These are phyloP conservation scores for Cryphonectria nitschkei DNA, from an alignment of 2,329 filamentous ascomycete species.

Conservation along the genomic window DNA sequence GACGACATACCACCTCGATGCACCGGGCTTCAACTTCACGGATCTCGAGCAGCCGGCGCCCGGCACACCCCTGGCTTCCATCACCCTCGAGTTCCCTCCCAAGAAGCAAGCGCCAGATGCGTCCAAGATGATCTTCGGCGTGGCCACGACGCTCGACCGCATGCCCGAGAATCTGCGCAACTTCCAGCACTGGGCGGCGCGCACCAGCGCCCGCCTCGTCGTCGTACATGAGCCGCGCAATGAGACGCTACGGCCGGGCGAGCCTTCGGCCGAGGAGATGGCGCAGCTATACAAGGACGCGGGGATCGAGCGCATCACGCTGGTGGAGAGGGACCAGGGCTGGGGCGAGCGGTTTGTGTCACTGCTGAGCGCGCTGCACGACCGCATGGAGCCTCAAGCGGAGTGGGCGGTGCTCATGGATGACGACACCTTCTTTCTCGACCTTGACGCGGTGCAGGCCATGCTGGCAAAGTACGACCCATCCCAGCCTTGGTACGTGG, in stretches of 20 bases:
- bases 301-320: constrained; percentile 17
- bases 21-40: constrained; percentile 20
- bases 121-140: constrained; percentile 29
- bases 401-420: constrained; percentile 48
- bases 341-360: constrained; percentile 27
- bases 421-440: constrained; percentile 50
- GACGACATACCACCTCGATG: constrained; percentile 19
- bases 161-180: constrained; percentile 26
- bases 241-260: constrained; percentile 22
- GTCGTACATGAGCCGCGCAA: constrained; percentile 28
- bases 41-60: constrained; percentile 20
- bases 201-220: constrained; percentile 28
- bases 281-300: constrained; percentile 20
- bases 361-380: constrained; percentile 22
- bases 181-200: constrained; percentile 30
- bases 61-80: constrained; percentile 23
- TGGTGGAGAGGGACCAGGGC: constrained; percentile 19
- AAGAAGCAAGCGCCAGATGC: constrained; percentile 23
- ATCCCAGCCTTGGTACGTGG: constrained; percentile 44
- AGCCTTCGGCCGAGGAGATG: constrained; percentile 22
- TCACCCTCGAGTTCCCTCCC: constrained; percentile 18
- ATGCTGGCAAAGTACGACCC: constrained; percentile 44
- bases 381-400: constrained; percentile 32
- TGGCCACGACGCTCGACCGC: constrained; percentile 28
- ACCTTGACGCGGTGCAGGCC: constrained; percentile 42